Evolutionary conservation across 1,139 yeast species (phyloP).

Genomic region (Sugiyamaella xylanicola): DNA sequence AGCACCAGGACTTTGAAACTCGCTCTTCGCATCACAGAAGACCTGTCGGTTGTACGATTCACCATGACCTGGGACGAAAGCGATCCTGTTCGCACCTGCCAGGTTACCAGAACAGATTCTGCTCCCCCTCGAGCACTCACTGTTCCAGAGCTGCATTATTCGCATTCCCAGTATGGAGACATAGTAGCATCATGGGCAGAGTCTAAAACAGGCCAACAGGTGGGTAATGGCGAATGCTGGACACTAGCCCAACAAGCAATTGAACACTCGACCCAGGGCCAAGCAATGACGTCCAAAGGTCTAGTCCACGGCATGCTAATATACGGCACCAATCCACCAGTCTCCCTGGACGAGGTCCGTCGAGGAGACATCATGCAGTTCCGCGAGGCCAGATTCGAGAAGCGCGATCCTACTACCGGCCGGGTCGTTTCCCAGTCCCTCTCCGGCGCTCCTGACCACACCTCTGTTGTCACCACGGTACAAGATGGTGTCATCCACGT

Average conservation of each 20-base stretch:
- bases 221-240: slow-evolving; percentile 81
- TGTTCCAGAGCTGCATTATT: slow-evolving; percentile 43
- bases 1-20: slow-evolving; percentile 30
- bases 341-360: slow-evolving; percentile 40
- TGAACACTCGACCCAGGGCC: slow-evolving; percentile 59
- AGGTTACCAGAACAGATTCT: slow-evolving; percentile 45
- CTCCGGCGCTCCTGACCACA: slow-evolving; percentile 68
- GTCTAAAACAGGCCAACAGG: slow-evolving; percentile 54
- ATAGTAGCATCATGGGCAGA: slow-evolving; percentile 66
- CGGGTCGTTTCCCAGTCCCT: slow-evolving; percentile 22
- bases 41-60: slow-evolving; percentile 53
- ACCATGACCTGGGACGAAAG: slow-evolving; percentile 50
- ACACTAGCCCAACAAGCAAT: slow-evolving; percentile 69
- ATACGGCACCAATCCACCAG: slow-evolving; percentile 36
- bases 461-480: slow-evolving; percentile 55
- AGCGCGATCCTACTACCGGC: slow-evolving; percentile 30
- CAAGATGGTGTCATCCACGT: slow-evolving; percentile 43
- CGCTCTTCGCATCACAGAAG: slow-evolving; percentile 49
- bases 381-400: slow-evolving; percentile 49
- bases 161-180: slow-evolving; percentile 44
- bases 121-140: slow-evolving; percentile 58
- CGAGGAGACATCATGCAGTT: slow-evolving; percentile 54
- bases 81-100: slow-evolving; percentile 38
- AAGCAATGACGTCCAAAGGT: slow-evolving; percentile 61
- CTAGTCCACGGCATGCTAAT: slow-evolving; percentile 62